phyloP scores from a whole-genome alignment of 208 protist genomes.

The Crithidia acanthocephali region DNA sequence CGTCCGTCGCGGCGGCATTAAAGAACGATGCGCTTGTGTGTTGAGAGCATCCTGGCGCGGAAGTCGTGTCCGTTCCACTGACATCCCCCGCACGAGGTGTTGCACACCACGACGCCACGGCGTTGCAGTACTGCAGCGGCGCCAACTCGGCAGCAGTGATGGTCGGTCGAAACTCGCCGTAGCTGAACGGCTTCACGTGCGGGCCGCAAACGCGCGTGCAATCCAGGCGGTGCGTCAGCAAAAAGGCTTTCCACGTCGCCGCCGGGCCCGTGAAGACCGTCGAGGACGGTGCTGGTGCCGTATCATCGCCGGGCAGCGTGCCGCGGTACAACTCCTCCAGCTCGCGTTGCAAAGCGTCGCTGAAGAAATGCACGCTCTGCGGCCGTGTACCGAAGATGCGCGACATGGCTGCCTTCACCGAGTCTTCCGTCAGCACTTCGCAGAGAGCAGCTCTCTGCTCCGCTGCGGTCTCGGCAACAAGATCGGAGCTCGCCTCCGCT shows the following conservation, averaged over 20 bases:
- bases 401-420: conserved; percentile 19
- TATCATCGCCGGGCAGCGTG: neutral
- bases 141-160: conserved; percentile 56
- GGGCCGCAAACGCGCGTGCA: conserved; percentile 40
- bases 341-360: conserved; percentile 11
- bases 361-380: conserved; percentile 29
- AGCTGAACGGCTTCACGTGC: conserved; percentile 73
- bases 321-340: conserved; percentile 9
- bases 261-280: conserved; percentile 7
- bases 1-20: neutral
- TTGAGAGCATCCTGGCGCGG: neutral
- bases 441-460: neutral
- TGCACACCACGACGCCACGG: conserved; percentile 14
- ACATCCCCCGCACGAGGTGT: neutral
- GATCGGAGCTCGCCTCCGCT: neutral
- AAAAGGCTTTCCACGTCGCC: conserved; percentile 34
- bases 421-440: neutral
- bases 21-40: neutral
- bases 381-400: conserved; percentile 30
- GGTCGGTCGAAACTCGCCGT: conserved; percentile 49
- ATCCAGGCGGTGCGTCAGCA: conserved; percentile 32
- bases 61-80: neutral
- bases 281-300: neutral
- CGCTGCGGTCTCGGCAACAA: neutral
- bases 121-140: conserved; percentile 18